A percentile compares a stretch with the other conserved stretches of the same genome.
Evolutionary conservation across 2,329 filamentous ascomycete genomes (phyloP).

Genomic region (Septoria linicola): DNA sequence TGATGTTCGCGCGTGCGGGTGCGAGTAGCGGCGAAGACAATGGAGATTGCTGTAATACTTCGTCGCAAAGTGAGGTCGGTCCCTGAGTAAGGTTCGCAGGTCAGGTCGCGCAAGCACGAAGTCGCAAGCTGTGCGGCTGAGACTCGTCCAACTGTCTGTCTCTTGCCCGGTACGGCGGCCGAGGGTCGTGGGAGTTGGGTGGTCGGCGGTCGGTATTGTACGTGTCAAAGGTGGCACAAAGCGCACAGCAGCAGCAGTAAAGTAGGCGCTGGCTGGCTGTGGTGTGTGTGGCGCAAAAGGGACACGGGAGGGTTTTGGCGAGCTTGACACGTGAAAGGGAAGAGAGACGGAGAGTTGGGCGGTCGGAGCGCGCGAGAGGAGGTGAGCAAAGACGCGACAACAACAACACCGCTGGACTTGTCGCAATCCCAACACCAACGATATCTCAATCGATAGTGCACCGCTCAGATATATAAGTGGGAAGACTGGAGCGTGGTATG

Average conservation of each 20-base stretch:
- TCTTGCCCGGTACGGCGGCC: background rate
- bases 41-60: background rate
- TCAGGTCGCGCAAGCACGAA: too few relatives aligned
- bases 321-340: constrained; percentile 13
- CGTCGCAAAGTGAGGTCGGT: too few relatives aligned
- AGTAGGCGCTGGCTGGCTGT: background rate
- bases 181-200: background rate
- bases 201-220: constrained; percentile 1
- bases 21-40: background rate
- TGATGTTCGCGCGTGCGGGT: background rate
- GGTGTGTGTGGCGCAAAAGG: constrained; percentile 1
- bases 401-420: too few relatives aligned
- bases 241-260: constrained; percentile 4
- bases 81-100: too few relatives aligned
- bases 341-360: background rate
- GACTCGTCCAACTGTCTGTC: too few relatives aligned
- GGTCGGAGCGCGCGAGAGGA: constrained; percentile 8
- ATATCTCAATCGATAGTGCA: too few relatives aligned
- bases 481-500: too few relatives aligned
- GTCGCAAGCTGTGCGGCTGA: too few relatives aligned
- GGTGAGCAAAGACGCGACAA: too few relatives aligned
- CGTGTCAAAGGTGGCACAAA: constrained; percentile 8
- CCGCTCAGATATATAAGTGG: too few relatives aligned
- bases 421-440: background rate
- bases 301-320: background rate